phyloP scores from a whole-genome alignment of 768 basidiomycete genomes.

The Boletus patriciae region DNA sequence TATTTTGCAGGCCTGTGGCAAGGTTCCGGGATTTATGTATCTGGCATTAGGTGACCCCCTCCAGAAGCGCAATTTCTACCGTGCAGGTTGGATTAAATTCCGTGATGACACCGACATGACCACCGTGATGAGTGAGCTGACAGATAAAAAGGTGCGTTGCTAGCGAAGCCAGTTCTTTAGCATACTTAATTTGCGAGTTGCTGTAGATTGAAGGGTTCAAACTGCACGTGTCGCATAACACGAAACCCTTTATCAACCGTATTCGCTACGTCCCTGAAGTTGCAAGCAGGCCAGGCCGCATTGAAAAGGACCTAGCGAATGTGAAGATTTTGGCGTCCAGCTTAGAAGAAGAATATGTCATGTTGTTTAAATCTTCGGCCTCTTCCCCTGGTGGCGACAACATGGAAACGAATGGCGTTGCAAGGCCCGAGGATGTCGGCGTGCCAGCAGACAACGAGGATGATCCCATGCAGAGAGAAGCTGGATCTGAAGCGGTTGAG shows the following conservation, averaged over 20 bases:
- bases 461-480: slow-evolving; percentile 57
- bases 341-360: slow-evolving; percentile 69
- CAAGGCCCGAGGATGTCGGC: slow-evolving; percentile 33
- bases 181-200: slow-evolving; percentile 8
- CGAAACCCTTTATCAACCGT: slow-evolving; percentile 73
- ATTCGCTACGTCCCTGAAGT: slow-evolving; percentile 81
- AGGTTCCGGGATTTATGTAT: slow-evolving; percentile 80
- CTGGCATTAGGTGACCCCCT: slow-evolving; percentile 90
- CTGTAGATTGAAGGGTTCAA: slow-evolving; percentile 91
- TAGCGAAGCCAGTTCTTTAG: not conserved
- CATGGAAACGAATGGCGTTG: slow-evolving; percentile 31
- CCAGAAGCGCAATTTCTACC: slow-evolving; percentile 91
- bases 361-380: slow-evolving; percentile 43
- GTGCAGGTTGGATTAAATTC: slow-evolving; percentile 92
- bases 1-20: slow-evolving; percentile 61
- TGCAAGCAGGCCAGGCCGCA: slow-evolving; percentile 74
- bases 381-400: slow-evolving; percentile 21
- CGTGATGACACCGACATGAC: slow-evolving; percentile 82
- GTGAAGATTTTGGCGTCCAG: slow-evolving; percentile 69
- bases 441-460: slow-evolving; percentile 38
- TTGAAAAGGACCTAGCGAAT: slow-evolving; percentile 78
- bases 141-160: slow-evolving; percentile 74
- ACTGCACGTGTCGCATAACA: slow-evolving; percentile 82
- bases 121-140: slow-evolving; percentile 65
- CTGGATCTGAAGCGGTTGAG: slow-evolving; percentile 79